Evolutionary conservation across 2,329 filamentous ascomycete species (phyloP).

Genomic region (Massarina eburnea): DNA sequence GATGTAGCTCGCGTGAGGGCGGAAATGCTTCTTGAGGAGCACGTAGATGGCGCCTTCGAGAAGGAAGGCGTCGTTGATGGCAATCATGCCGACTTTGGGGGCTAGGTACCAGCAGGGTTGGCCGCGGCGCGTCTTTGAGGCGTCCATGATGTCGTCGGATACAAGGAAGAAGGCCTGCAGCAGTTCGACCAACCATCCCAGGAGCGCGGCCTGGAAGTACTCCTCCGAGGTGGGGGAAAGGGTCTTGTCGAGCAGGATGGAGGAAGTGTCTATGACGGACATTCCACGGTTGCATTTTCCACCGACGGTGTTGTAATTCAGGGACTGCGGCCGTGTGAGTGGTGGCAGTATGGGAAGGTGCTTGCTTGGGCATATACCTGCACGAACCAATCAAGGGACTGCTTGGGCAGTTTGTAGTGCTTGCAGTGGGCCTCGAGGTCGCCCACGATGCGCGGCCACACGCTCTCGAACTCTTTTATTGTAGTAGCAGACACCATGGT

Average conservation of each 20-base stretch:
- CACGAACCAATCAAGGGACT: constrained; percentile 84
- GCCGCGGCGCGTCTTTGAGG: constrained; percentile 89
- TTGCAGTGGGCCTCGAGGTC: constrained; percentile 78
- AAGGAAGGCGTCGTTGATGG: constrained; percentile 98
- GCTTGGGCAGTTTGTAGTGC: constrained; percentile 78
- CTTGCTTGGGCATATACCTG: constrained; percentile 55
- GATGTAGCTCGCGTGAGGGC: constrained; percentile 80
- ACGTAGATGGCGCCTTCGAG: constrained; percentile 89
- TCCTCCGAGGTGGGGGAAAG: constrained; percentile 70
- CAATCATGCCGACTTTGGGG: constrained; percentile 86
- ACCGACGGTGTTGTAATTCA: constrained; percentile 84
- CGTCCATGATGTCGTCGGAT: constrained; percentile 98
- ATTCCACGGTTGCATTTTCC: constrained; percentile 99
- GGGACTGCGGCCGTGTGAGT: constrained; percentile 57
- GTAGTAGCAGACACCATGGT: constrained; percentile 64
- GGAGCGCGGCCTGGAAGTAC: constrained; percentile 82
- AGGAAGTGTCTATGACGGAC: constrained; percentile 90
- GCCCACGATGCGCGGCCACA: constrained; percentile 84
- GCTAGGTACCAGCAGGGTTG: constrained; percentile 96
- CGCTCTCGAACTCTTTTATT: constrained; percentile 82
- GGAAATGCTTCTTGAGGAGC: constrained; percentile 92
- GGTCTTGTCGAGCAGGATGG: constrained; percentile 71
- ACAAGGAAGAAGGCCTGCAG: constrained; percentile 99
- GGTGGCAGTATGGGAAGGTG: constrained; percentile 3
- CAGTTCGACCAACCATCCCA: constrained; percentile 97